A percentile compares a stretch with the other conserved stretches of the same genome.
Conservation (phyloP, 306 rosid genomes). For the Hippophae tibetana region DNA sequence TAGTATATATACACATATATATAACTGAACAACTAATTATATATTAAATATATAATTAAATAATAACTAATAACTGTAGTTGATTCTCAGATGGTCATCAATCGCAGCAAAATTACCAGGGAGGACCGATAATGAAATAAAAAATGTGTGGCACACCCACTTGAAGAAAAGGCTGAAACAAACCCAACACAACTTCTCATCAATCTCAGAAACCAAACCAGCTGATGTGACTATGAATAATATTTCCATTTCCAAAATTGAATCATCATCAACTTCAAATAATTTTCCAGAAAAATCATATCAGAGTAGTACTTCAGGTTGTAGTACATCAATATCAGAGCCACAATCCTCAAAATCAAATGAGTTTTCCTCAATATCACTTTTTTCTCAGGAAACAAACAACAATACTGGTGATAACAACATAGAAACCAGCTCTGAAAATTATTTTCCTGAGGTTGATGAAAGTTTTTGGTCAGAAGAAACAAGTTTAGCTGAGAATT, state of each 20-base stretch:
- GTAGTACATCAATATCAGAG: neutral
- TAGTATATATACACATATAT: neutral
- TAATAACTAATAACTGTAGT: neutral
- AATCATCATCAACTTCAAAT: conserved; percentile 16
- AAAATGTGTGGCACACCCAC: conserved; percentile 95
- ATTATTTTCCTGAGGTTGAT: conserved; percentile 35
- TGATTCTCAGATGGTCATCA: conserved; percentile 75
- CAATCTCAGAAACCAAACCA: neutral
- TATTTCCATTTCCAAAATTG: too few species aligned
- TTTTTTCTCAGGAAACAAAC: conserved; percentile 6
- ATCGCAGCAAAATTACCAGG: conserved; percentile 89
- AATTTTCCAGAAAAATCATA: neutral
- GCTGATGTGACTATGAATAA: neutral
- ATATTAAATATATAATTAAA: neutral
- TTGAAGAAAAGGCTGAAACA: conserved; percentile 64
- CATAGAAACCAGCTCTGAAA: conserved; percentile 26
- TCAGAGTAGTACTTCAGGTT: neutral
- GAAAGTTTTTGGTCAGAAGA: conserved; percentile 73
- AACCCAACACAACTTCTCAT: conserved; percentile 22
- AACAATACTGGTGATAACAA: neutral
- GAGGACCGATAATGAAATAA: conserved; percentile 85
- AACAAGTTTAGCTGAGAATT: conserved; percentile 27
- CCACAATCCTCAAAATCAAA: conserved; percentile 28
- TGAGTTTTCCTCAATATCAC: conserved; percentile 31
- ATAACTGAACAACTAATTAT: neutral